Evolutionary conservation across 345 rosid species (phyloP), one percentile per base, ranked within the genome.

Genomic region (Lagerstroemia speciosa): DNA sequence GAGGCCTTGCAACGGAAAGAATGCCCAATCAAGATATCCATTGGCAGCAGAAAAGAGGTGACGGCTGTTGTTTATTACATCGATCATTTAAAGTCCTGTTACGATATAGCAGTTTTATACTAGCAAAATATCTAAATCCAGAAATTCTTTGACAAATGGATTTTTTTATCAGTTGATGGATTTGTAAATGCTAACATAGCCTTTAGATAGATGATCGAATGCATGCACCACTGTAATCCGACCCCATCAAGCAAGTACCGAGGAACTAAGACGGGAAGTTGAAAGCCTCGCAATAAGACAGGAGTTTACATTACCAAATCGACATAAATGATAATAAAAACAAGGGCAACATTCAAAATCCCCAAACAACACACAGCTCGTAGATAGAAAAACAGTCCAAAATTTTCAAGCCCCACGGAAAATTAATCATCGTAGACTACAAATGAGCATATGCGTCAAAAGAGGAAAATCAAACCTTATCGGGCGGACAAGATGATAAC

Each of bases 401-500:
- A 43, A 26, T 31, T 61, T 38, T 11, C 43, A 24, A 37, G 48
- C n/a, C 40, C 29, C 66, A 16, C 19, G 22, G 36, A 41, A n/a
- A 40, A 12, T 57, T 2, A 15, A 10, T 34, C 26, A 38, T 14
- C 61, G 27, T 20, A 71, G 17, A 22, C 61, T 22, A 11, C 22
- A 26, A 9, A 46, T 24, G 30, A 15, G 22, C 10, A 10, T 41
- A 31, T 20, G 14, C 10, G 64, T 16, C 43, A 14, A 33, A 69
- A 24, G 14, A 4, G 29, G 3, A 30, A 2, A 52, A 37, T 29
- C 29, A 60, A 72, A 93, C 98, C 95, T 88, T 91, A 74, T 94
- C 90, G 1, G 98, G 99, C 2, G 93, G 96, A 63, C 87, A 88
- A 55, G 86, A 71, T n/a, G 96, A 78, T 40, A 89, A 68, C 58